A percentile compares a stretch with the other conserved stretches of the same genome.
Conservation (phyloP, 2,329 filamentous ascomycete genomes). For the Fusarium sp. region DNA sequence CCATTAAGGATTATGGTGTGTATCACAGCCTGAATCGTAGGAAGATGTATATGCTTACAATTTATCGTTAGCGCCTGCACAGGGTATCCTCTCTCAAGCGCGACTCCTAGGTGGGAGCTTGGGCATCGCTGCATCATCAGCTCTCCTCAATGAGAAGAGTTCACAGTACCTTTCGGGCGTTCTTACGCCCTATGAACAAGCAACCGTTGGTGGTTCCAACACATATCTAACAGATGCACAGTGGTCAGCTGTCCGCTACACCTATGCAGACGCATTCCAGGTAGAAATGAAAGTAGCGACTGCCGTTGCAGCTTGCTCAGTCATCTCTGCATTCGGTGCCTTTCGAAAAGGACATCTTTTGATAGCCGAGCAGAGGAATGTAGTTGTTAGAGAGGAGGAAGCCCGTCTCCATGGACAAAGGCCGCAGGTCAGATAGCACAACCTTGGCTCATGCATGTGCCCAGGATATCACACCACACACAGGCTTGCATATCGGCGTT, state of each 20-base stretch:
- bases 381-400: slow-evolving; percentile 31
- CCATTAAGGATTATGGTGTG: slow-evolving; percentile 60
- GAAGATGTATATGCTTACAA: slow-evolving; percentile 31
- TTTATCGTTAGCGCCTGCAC: slow-evolving; percentile 58
- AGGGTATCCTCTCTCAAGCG: slow-evolving; percentile 65
- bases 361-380: slow-evolving; percentile 39
- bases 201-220: slow-evolving; percentile 41
- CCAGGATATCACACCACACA: background rate
- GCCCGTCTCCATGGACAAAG: slow-evolving; percentile 28
- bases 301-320: slow-evolving; percentile 55
- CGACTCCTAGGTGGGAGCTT: slow-evolving; percentile 67
- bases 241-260: slow-evolving; percentile 50
- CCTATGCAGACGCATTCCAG: slow-evolving; percentile 60
- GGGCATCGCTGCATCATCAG: slow-evolving; percentile 66
- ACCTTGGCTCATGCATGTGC: background rate
- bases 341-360: slow-evolving; percentile 50
- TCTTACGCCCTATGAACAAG: slow-evolving; percentile 48
- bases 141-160: slow-evolving; percentile 55
- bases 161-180: slow-evolving; percentile 47
- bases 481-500: background rate
- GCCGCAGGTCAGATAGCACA: background rate
- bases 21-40: background rate
- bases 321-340: slow-evolving; percentile 56
- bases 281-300: slow-evolving; percentile 62
- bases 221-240: slow-evolving; percentile 46